Percentiles rank a stretch among this genome's conserved stretches.
Conservation (phyloP, 2,329 filamentous ascomycete species). For the Aspergillus sp. region DNA sequence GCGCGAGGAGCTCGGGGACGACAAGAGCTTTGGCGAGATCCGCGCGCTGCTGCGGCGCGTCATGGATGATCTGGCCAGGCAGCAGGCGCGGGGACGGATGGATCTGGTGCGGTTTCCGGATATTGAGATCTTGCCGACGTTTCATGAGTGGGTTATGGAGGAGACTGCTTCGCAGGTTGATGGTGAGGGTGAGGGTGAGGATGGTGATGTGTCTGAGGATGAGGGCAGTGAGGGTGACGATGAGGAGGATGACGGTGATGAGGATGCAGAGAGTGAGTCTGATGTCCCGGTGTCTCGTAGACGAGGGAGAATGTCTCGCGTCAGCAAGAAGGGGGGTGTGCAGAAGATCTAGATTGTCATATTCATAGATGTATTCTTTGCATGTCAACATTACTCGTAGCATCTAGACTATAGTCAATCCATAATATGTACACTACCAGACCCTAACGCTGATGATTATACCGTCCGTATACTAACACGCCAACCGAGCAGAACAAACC, state of each 20-base stretch:
- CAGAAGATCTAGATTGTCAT: constrained; percentile 1
- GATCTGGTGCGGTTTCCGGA: constrained; percentile 33
- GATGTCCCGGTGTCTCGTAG: too few relatives aligned
- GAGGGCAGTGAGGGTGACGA: neutral
- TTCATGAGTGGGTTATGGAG: constrained; percentile 17
- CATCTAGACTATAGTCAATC: neutral
- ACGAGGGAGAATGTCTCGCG: neutral
- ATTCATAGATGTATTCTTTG: too few relatives aligned
- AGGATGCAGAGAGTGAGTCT: constrained; percentile 1
- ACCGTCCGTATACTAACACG: neutral
- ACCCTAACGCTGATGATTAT: constrained; percentile 14
- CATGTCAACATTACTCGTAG: too few relatives aligned
- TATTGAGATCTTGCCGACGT: constrained; percentile 40
- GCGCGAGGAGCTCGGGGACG: constrained; percentile 17
- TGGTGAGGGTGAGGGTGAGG: neutral
- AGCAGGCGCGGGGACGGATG: constrained; percentile 1
- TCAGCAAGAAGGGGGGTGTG: constrained; percentile 5
- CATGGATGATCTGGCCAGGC: constrained; percentile 18
- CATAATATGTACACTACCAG: constrained; percentile 3
- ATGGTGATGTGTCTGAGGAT: neutral
- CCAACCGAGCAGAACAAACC: neutral
- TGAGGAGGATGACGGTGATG: neutral
- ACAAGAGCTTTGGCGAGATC: constrained; percentile 32
- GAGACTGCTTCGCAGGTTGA: neutral
- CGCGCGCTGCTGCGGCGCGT: constrained; percentile 26